phyloP scores from a whole-genome alignment of 495 filamentous ascomycete genomes.

The Margaritispora aquatica region DNA sequence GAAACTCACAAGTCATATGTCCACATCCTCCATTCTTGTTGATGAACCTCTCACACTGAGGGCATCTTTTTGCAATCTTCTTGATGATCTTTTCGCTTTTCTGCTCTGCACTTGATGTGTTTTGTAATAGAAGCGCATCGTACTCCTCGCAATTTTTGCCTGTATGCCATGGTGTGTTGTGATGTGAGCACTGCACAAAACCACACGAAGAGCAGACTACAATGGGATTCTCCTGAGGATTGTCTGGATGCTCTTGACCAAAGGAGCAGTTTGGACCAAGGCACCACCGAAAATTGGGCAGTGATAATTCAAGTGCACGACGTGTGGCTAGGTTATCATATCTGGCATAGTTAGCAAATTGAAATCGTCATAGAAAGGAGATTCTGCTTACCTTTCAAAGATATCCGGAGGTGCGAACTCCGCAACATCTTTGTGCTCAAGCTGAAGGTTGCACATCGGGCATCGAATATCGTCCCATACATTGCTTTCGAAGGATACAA shows the following conservation, averaged over 20 bases:
- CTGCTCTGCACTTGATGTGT: background rate
- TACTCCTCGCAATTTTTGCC: conserved; percentile 15
- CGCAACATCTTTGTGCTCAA: conserved; percentile 10
- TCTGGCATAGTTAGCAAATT: background rate
- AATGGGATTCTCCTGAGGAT: conserved; percentile 5
- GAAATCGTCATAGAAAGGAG: background rate
- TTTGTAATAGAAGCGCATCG: background rate
- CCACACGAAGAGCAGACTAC: conserved; percentile 10
- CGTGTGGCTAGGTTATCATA: conserved; percentile 11
- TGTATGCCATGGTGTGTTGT: conserved; percentile 15
- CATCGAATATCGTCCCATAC: conserved; percentile 16
- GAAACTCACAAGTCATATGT: conserved; percentile 17
- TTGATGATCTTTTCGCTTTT: conserved; percentile 15
- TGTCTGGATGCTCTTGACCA: conserved; percentile 10
- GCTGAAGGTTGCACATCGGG: conserved; percentile 8
- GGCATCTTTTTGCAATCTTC: conserved; percentile 15
- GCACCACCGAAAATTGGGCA: conserved; percentile 16
- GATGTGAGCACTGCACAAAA: conserved; percentile 6
- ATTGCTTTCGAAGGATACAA: conserved; percentile 4
- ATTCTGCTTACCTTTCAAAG: conserved; percentile 8
- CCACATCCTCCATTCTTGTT: conserved; percentile 21
- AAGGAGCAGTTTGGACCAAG: conserved; percentile 8
- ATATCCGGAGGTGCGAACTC: conserved; percentile 10
- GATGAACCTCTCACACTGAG: conserved; percentile 10
- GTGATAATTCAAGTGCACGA: background rate